Conservation (phyloP, 1,284 basidiomycete species). For the Cutaneotrichosporon mucoides region DNA sequence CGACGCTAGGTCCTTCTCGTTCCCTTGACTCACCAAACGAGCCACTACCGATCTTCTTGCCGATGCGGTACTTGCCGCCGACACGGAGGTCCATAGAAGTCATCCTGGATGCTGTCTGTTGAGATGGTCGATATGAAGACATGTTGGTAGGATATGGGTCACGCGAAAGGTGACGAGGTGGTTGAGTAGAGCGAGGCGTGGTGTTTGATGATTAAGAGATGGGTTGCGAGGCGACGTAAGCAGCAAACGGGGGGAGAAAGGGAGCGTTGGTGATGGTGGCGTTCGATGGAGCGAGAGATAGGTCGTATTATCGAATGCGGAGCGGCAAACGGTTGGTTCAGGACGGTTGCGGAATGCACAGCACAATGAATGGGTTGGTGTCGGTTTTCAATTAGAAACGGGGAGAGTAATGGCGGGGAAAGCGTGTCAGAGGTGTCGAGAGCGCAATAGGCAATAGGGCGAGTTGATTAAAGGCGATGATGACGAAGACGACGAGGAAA, state of each 20-base stretch:
- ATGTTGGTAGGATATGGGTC: neutral
- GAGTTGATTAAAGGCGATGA: neutral
- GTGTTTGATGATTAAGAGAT: neutral
- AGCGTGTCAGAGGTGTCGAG: neutral
- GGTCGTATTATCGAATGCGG: neutral
- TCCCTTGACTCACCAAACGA: conserved; percentile 74
- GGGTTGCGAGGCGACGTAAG: neutral
- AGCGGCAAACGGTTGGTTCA: neutral
- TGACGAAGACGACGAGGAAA: neutral
- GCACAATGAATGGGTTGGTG: neutral
- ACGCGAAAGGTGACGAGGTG: neutral
- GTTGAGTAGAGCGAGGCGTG: neutral
- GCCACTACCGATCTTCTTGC: conserved; percentile 99
- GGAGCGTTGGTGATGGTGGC: too few relatives aligned
- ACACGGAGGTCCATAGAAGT: conserved; percentile 81
- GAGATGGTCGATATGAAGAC: neutral
- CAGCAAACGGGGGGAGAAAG: too few relatives aligned
- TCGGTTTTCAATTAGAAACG: neutral
- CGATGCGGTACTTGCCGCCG: conserved; percentile 96
- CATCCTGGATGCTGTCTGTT: conserved; percentile 31
- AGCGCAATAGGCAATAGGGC: neutral
- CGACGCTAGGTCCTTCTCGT: too few relatives aligned
- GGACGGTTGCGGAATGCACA: neutral
- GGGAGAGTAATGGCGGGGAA: neutral
- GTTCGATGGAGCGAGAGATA: too few relatives aligned